Evolutionary conservation across 768 basidiomycete species (phyloP), one percentile per base, ranked within the genome.

Genomic region (Clavaria fumosa): DNA sequence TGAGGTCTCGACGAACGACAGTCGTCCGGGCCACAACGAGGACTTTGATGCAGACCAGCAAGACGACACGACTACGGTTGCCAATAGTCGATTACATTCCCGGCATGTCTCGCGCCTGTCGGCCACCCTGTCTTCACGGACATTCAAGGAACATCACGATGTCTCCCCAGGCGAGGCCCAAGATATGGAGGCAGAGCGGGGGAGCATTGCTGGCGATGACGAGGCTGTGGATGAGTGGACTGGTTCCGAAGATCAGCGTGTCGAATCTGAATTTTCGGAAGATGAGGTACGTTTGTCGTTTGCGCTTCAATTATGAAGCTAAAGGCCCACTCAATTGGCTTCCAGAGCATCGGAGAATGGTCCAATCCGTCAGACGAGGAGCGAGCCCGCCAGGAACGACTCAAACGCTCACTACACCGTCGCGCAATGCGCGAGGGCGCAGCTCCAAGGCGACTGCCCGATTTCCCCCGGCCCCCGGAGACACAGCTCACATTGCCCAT

Each of bases 301-400:
- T 35, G 15, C 18, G 7, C 12, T n/a, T 5, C 7, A 12, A 21
- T 14, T 14, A 10, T 22, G 19, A 19, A 33, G 3, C n/a, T 15
- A 35, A 35, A 7, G n/a, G 12, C n/a, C 21, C 21, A 28, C 26
- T 28, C 9, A 20, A 19, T 31, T 30, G 14, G 33, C 20, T 36
- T 43, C 46, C 61, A 83, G 76, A 85, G 81, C 47, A 77, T 84
- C 34, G 83, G 82, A 19, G 84, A 89, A 58, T 89, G 72, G 70
- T 89, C 85, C 17, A 89, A 89, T 49, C 85, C 85, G 12, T 89
- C 85, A 18, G 85, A 89, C 50, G 85, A 89, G 55, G 85, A 89
- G 50, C 70, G 78, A 20, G 83, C 78, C 3, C 71, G 83, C 15
- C 75, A 75, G 44, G 57, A 66, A 21, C 72, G 81, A 21, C 55